These are phyloP conservation scores for Cadophora malorum DNA, from an alignment of 2,329 filamentous ascomycete species.

Conservation along the genomic window DNA sequence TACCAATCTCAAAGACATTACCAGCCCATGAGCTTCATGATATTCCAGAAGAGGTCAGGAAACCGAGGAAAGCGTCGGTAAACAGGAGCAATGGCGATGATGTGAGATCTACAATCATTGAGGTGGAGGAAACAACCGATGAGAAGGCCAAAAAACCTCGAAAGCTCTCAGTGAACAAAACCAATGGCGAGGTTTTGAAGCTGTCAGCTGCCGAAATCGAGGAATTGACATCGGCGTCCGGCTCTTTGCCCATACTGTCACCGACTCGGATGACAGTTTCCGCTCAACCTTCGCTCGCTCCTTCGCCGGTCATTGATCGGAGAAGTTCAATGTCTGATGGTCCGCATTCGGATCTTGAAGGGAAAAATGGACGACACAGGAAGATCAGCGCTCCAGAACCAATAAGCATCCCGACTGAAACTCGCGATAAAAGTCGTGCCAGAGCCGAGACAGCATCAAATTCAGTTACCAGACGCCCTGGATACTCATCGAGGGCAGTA, in stretches of 20 bases:
- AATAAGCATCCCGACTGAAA: slow-evolving; percentile 22
- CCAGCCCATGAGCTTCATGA: slow-evolving; percentile 40
- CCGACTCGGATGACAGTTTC: slow-evolving; percentile 42
- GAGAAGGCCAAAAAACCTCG: slow-evolving; percentile 35
- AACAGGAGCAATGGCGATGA: slow-evolving; percentile 48
- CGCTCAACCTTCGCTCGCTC: slow-evolving; percentile 45
- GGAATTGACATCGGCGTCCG: slow-evolving; percentile 61
- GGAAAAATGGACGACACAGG: slow-evolving; percentile 23
- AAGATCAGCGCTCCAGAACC: slow-evolving; percentile 31
- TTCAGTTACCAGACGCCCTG: slow-evolving; percentile 33
- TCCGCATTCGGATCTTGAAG: slow-evolving; percentile 29
- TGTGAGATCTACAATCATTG: slow-evolving; percentile 61
- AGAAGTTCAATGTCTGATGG: slow-evolving; percentile 33
- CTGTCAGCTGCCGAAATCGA: slow-evolving; percentile 65
- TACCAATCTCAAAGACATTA: slow-evolving; percentile 36
- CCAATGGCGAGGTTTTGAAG: slow-evolving; percentile 54
- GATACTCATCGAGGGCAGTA: slow-evolving; percentile 40
- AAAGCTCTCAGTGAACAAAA: slow-evolving; percentile 36
- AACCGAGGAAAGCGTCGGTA: slow-evolving; percentile 35
- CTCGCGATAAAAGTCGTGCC: slow-evolving; percentile 31
- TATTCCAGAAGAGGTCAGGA: slow-evolving; percentile 41
- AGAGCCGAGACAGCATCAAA: slow-evolving; percentile 31
- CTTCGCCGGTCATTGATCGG: slow-evolving; percentile 36
- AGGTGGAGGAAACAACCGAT: slow-evolving; percentile 62
- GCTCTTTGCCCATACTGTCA: slow-evolving; percentile 62